A percentile compares a stretch with the other conserved stretches of the same genome.
Evolutionary conservation across 768 basidiomycete genomes (phyloP).

Genomic region (Russula sp.): DNA sequence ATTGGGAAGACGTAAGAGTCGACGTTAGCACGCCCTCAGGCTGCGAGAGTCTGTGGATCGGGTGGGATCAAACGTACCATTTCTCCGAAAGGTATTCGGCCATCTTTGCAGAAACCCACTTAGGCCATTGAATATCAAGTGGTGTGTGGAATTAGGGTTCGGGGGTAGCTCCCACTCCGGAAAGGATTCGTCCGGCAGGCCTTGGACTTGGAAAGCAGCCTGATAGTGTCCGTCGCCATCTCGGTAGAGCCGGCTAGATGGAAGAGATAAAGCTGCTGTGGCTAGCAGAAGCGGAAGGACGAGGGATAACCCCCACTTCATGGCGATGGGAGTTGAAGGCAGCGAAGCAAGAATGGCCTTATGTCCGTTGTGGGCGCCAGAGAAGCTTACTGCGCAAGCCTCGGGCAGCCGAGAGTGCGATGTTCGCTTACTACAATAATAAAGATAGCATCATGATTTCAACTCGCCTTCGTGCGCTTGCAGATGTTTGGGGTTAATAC

Average conservation of each 20-base stretch:
- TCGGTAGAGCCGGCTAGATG: constrained; percentile 21
- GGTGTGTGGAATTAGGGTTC: constrained; percentile 34
- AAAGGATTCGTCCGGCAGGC: neutral
- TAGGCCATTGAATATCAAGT: constrained; percentile 40
- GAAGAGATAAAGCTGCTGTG: constrained; percentile 9
- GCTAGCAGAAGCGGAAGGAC: neutral
- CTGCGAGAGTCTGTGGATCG: neutral
- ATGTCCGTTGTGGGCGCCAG: neutral
- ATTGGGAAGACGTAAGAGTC: neutral
- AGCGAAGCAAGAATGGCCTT: neutral
- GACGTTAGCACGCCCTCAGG: neutral
- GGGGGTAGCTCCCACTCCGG: constrained; percentile 30
- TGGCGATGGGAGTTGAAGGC: neutral
- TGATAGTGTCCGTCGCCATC: constrained; percentile 33
- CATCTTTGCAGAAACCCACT: constrained; percentile 40
- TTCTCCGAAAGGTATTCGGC: constrained; percentile 38
- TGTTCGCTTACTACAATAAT: no score
- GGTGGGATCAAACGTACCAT: constrained; percentile 17
- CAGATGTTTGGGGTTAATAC: no score
- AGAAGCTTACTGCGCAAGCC: neutral
- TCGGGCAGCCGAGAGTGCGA: no score
- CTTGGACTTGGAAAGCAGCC: constrained; percentile 1
- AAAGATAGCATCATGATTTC: no score
- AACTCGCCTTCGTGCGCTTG: no score
- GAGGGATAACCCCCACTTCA: neutral